Conservation (phyloP, 2,329 filamentous ascomycete genomes). For the Pseudopithomyces chartarum region DNA sequence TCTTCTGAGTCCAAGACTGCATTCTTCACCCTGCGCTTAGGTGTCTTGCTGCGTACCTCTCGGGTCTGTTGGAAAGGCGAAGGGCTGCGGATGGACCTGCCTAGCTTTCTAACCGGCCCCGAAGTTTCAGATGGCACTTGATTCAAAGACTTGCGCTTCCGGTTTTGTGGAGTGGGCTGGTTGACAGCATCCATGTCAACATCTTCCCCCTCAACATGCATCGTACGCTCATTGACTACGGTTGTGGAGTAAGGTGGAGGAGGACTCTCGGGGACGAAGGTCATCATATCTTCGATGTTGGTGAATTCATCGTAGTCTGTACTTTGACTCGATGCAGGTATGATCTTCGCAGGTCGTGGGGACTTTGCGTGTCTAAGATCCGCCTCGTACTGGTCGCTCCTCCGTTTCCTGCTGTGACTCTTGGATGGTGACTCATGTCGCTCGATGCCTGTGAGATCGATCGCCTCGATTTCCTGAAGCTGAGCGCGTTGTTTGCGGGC, state of each 20-base stretch:
- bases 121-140: constrained; percentile 31
- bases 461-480: constrained; percentile 35
- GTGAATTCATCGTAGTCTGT: constrained; percentile 37
- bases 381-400: constrained; percentile 51
- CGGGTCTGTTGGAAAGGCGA: constrained; percentile 18
- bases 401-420: constrained; percentile 47
- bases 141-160: constrained; percentile 39
- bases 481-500: constrained; percentile 16
- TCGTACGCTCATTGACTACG: constrained; percentile 19
- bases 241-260: constrained; percentile 54
- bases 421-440: constrained; percentile 22
- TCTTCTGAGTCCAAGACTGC: constrained; percentile 39
- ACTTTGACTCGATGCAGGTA: constrained; percentile 20
- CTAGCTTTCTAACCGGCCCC: constrained; percentile 35
- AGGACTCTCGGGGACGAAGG: constrained; percentile 26
- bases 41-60: neutral
- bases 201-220: constrained; percentile 6
- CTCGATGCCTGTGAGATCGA: constrained; percentile 43
- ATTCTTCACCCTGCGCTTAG: constrained; percentile 21
- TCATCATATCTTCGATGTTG: constrained; percentile 45
- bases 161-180: constrained; percentile 14
- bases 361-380: constrained; percentile 26
- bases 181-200: constrained; percentile 6
- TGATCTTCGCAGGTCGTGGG: constrained; percentile 17
- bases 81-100: constrained; percentile 28